A percentile compares a stretch with the other conserved stretches of the same genome.
Conservation (phyloP, 495 filamentous ascomycete genomes). For the Neurospora hispaniola region DNA sequence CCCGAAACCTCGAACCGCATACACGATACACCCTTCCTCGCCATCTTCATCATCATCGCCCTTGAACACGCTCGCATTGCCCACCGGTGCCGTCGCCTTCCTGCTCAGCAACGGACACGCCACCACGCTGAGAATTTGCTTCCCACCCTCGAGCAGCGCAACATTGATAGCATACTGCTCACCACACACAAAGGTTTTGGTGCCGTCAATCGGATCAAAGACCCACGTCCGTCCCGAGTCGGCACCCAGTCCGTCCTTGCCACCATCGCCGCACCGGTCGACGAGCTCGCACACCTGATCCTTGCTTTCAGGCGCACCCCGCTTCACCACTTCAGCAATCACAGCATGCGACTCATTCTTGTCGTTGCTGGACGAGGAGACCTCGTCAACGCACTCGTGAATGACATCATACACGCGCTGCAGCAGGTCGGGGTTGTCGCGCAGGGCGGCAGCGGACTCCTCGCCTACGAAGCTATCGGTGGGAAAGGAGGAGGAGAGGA, state of each 20-base stretch:
- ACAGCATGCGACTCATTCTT: constrained; percentile 4
- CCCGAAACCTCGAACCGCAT: constrained; percentile 46
- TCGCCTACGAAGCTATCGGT: constrained; percentile 50
- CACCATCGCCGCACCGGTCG: constrained; percentile 45
- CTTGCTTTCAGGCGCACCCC: constrained; percentile 31
- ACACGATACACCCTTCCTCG: constrained; percentile 40
- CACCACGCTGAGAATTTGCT: constrained; percentile 33
- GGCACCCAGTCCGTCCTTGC: constrained; percentile 5
- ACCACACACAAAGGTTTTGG: constrained; percentile 50
- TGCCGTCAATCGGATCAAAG: constrained; percentile 65
- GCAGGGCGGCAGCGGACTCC: constrained; percentile 47
- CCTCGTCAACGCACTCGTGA: background rate
- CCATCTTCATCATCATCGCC: constrained; percentile 24
- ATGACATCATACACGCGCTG: constrained; percentile 45
- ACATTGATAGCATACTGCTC: constrained; percentile 50
- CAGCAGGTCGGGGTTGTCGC: constrained; percentile 36
- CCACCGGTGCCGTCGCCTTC: constrained; percentile 20
- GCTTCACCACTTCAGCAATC: background rate
- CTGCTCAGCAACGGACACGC: constrained; percentile 48
- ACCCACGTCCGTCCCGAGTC: constrained; percentile 45
- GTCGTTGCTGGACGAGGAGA: constrained; percentile 21
- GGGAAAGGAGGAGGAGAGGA: constrained; percentile 44
- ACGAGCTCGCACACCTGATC: constrained; percentile 52
- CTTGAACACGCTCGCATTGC: constrained; percentile 36
- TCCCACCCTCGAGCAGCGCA: constrained; percentile 27